A percentile compares a stretch with the other conserved stretches of the same genome.
These are phyloP conservation scores for Kwoniella heveanensis DNA, from an alignment of 768 basidiomycete species.

Conservation along the genomic window DNA sequence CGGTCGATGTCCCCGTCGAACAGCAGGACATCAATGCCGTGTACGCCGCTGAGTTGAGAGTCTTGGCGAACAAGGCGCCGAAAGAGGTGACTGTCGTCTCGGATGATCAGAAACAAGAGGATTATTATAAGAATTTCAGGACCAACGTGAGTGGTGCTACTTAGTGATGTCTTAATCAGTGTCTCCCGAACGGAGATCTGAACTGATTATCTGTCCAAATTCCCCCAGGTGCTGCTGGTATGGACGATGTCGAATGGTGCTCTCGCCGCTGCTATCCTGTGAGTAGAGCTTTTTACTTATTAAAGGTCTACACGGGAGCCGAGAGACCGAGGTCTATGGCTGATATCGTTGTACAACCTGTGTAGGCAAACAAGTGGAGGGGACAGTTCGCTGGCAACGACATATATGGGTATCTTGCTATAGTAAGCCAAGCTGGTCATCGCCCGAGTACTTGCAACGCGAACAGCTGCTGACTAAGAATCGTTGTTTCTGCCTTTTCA, in stretches of 20 bases:
- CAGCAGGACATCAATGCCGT: constrained; percentile 68
- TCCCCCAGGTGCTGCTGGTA: constrained; percentile 75
- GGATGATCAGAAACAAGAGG: constrained; percentile 53
- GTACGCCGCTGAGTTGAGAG: constrained; percentile 87
- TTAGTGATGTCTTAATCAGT: not conserved
- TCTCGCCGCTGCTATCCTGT: constrained; percentile 75
- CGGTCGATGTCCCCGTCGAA: constrained; percentile 79
- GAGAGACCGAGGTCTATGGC: constrained; percentile 1
- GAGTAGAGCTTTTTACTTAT: constrained; percentile 43
- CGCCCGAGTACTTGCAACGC: not conserved
- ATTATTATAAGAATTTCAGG: constrained; percentile 66
- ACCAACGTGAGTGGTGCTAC: constrained; percentile 66
- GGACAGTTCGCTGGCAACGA: constrained; percentile 65
- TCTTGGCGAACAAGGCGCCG: constrained; percentile 75
- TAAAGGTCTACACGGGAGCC: not conserved
- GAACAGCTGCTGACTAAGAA: not conserved
- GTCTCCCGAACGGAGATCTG: no score
- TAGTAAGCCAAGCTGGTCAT: constrained; percentile 57
- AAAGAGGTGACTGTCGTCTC: constrained; percentile 64
- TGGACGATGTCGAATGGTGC: constrained; percentile 85
- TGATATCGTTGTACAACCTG: constrained; percentile 50
- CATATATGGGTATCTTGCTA: constrained; percentile 85
- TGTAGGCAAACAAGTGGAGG: constrained; percentile 61
- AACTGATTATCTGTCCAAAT: no score
- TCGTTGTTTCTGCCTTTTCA: constrained; percentile 8